Base-by-base conservation (phyloP, 179 eudicot genomes). In the Heliamphora pulchella region DNA sequence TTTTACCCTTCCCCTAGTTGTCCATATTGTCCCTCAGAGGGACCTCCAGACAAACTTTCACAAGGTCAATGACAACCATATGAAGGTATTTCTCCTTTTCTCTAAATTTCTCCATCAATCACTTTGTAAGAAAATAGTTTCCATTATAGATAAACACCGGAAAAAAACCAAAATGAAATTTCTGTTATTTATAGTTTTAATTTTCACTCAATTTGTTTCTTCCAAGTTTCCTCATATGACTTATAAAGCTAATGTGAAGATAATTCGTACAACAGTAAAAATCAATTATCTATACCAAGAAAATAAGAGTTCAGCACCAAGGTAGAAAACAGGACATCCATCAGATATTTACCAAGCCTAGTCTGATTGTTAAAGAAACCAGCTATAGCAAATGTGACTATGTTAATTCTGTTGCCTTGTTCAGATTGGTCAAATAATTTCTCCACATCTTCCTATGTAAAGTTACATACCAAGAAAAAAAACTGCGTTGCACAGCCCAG, bases 401-500 rank as follows among this genome's bases (percentile, higher is more conserved):
- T 61, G 3, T 31, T 31, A 31, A 31, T 31, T 31, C 31, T 31
- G 31, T 31, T 31, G 31, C 18, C 44, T 1, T 47, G 18, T 18
- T 17, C 59, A 47, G 7, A 71, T 18, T 71, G 57, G 75, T 47
- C 54, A 0, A 69, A 51, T 8, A 50, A 72, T 48, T 50, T 8
- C 8, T 20, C 54, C 61, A 22, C n/a, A 72, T 22, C 59, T 20
- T 47, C n/a, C 44, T 13, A 9, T 5, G 44, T 55, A 8, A 70
- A 57, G 47, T 18, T 47, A 67, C 17, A 66, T 67, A 53, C 18
- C 44, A 74, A 54, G 10, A 68, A 81, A 48, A 8, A 44, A n/a
- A 82, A 78, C 43, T 41, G 44, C 39, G 14, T 22, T 62, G 51
- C 79, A 51, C 66, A 64, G 18, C 20, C 17, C 69, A 67, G 79